Evolutionary conservation across 164 flowering plant genomes (phyloP), one percentile per base, ranked within the genome.

Genomic region (Vitis labrusca): DNA sequence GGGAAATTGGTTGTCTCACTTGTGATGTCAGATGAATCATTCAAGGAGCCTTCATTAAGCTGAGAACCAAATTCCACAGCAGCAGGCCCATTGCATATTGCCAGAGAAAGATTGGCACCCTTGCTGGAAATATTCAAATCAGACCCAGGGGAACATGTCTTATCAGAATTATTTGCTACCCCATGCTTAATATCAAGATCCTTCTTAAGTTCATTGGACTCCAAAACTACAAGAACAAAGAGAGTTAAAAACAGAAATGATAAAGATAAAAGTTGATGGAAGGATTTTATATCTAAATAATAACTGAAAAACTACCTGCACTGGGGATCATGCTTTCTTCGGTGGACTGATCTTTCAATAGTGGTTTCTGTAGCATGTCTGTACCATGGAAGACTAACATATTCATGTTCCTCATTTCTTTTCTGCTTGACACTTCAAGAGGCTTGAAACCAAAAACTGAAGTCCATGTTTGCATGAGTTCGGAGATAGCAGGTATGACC

Each of bases 401-500:
- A 75, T 75, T 91, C 83, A 88, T 82, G 65, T 69, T 76, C 78
- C 70, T 87, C 79, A 87, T 79, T 73, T 78, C 83, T 27, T 77
- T 79, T 74, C 74, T 79, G 59, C 53, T 73, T 17, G 84, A 80
- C 72, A 51, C 73, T 59, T 81, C 88, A 61, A 88, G 78, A 9
- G 85, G 90, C 77, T 61, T 66, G 74, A 93, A 91, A 67, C 92
- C 91, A 77, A 93, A 93, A 51, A 87, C 84, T 32, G 84, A 75
- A 66, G 87, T 91, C 98, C 97, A 93, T 10, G 93, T 88, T 32
- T 87, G 77, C 69, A 75, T 60, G 15, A 91, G 81, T 55, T 87
- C 97, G 15, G 86, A 69, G 63, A 91, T 79, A 44, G 98, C 97
- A 76, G 98, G 97, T 32, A 93, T 88, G 15, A 89, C 87, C 77